Evolutionary conservation across 495 filamentous ascomycete genomes (phyloP), one percentile per base, ranked within the genome.

Genomic region (Penicillium cinerascens): DNA sequence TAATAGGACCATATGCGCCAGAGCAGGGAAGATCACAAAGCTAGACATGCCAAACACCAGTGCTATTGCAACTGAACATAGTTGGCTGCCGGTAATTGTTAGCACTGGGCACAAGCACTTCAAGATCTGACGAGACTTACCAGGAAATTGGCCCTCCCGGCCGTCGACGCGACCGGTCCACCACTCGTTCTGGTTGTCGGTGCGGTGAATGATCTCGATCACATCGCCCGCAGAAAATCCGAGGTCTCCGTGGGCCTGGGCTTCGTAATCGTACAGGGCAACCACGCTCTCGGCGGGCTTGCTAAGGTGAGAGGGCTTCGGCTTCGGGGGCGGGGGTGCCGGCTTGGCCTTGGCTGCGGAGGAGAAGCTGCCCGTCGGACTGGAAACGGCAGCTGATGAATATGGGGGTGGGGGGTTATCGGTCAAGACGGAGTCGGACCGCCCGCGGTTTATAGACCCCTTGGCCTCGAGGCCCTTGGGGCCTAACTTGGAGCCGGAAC

Each of bases 261-360:
- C 93, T 55, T 96, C 89, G 64, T 96, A 99, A 65, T 97, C 93
- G 61, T 97, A 98, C 44, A 95, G 68, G 15, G 90, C 90, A 10
- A 85, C 91, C 23, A 84, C 91, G 6, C 82, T 91, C 69, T 97
- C 91, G 6, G 66, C 67, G 2, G 81, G 80, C n/a, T 79, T 85
- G 64, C 72, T 81, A 36, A 97, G 79, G 37, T 82, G 77, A 27
- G 77, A 80, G 4, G 92, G 93, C 73, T 97, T 97, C 7, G 92
- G 91, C 70, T 87, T 89, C 18, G 92, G 92, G 16, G 92, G 92
- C 17, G 92, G 92, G 22, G 92, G 92, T 50, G 91, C 91, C 2
- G 87, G 87, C 83, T 95, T 95, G 42, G 83, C 74, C 61, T 88
- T 92, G 2, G 88, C 87, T 5, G 83, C 87, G 0, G 83, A 82